Conservation (phyloP, 106 monocot species). For the Platanthera guangdongensis region DNA sequence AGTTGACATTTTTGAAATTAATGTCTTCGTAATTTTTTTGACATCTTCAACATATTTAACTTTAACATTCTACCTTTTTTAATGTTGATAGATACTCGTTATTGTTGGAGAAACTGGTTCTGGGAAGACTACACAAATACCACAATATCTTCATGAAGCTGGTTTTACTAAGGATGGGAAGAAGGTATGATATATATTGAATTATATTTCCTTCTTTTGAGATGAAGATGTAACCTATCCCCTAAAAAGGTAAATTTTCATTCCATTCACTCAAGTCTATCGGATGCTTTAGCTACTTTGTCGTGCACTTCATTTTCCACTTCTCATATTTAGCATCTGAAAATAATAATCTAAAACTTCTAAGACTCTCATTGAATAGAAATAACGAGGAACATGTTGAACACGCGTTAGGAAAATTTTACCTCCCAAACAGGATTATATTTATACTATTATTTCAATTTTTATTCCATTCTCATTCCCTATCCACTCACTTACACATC, state of each 20-base stretch:
- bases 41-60: neutral
- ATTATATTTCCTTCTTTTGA: neutral
- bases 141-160: slow-evolving; percentile 91
- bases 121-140: slow-evolving; percentile 96
- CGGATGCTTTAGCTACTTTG: too few species aligned
- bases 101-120: slow-evolving; percentile 99
- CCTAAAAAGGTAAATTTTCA: too few species aligned
- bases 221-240: too few species aligned
- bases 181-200: slow-evolving; percentile 3
- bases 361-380: neutral
- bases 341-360: neutral
- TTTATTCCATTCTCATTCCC: neutral
- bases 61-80: neutral
- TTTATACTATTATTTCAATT: neutral
- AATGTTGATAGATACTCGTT: slow-evolving; percentile 59
- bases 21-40: neutral
- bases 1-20: neutral
- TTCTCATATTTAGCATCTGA: neutral
- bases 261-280: too few species aligned
- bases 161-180: slow-evolving; percentile 64
- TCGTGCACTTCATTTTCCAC: too few species aligned
- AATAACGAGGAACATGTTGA: neutral
- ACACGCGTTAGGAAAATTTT: neutral
- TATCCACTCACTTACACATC: neutral
- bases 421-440: neutral